Evolutionary conservation across 2,329 filamentous ascomycete species (phyloP).

Genomic region (Xylariaceae sp.): DNA sequence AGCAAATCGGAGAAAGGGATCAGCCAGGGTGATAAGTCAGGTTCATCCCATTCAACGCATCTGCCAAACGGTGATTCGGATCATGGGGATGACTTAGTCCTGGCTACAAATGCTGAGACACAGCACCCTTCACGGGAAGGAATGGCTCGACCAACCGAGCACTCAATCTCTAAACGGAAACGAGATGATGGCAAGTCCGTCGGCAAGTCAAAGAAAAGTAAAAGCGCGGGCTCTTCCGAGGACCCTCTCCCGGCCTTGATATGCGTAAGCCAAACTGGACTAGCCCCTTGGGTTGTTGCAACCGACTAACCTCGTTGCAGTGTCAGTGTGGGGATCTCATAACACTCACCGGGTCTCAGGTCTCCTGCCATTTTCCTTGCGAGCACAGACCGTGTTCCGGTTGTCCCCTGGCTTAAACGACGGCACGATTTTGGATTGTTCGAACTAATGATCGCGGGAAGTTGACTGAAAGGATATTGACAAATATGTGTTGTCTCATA

Average conservation of each 20-base stretch:
- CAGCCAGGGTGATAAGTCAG: conserved; percentile 50
- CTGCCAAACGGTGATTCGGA: conserved; percentile 19
- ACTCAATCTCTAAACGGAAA: conserved; percentile 24
- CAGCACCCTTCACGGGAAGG: neutral
- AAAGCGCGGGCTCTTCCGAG: neutral
- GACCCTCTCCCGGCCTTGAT: neutral
- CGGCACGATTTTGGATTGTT: no score
- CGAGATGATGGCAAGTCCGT: conserved; percentile 17
- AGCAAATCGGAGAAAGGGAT: conserved; percentile 44
- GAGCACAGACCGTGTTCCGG: conserved; percentile 23
- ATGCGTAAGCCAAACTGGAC: conserved; percentile 16
- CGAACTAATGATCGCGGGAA: no score
- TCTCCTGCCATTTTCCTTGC: conserved; percentile 12
- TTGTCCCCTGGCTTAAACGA: conserved; percentile 8
- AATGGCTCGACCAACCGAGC: neutral
- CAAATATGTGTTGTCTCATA: no score
- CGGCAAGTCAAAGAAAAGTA: conserved; percentile 18
- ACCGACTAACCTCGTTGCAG: conserved; percentile 12
- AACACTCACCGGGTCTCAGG: neutral
- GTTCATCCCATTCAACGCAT: conserved; percentile 24
- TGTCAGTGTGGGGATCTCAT: conserved; percentile 16
- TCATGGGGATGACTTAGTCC: conserved; percentile 12
- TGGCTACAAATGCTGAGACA: conserved; percentile 15
- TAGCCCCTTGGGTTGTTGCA: neutral
- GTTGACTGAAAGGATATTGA: no score